These are phyloP conservation scores for Cenchrus purpureus DNA, from an alignment of 176 grass and related monocot species.

Conservation along the genomic window DNA sequence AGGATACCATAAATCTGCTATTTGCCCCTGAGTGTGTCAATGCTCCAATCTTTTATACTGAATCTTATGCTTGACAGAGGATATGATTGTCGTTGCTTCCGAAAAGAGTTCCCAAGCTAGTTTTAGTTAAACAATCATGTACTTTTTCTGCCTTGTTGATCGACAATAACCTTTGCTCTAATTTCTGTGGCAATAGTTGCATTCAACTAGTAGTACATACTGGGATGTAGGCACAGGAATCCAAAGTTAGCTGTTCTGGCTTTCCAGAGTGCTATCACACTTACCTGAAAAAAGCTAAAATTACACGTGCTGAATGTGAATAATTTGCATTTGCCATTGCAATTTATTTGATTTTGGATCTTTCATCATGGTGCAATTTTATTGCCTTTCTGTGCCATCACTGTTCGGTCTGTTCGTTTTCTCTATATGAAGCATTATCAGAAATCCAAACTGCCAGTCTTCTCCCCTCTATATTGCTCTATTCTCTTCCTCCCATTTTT, in stretches of 20 bases:
- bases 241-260: background rate
- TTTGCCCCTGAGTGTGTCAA: background rate
- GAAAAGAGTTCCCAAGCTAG: background rate
- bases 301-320: background rate
- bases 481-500: too few relatives aligned
- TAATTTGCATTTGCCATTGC: too few relatives aligned
- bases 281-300: background rate
- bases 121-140: background rate
- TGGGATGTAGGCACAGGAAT: background rate
- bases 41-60: background rate
- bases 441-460: background rate
- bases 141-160: too few relatives aligned
- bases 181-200: background rate
- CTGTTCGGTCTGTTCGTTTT: background rate
- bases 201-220: background rate
- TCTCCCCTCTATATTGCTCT: too few relatives aligned
- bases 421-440: background rate
- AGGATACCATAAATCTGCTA: background rate
- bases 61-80: background rate
- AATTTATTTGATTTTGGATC: too few relatives aligned
- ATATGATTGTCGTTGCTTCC: too few relatives aligned
- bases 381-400: background rate
- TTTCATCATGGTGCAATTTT: too few relatives aligned
- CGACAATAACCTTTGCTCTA: background rate
- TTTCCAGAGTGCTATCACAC: background rate